phyloP scores from a whole-genome alignment of 768 basidiomycete species.

The Mycena metata region DNA sequence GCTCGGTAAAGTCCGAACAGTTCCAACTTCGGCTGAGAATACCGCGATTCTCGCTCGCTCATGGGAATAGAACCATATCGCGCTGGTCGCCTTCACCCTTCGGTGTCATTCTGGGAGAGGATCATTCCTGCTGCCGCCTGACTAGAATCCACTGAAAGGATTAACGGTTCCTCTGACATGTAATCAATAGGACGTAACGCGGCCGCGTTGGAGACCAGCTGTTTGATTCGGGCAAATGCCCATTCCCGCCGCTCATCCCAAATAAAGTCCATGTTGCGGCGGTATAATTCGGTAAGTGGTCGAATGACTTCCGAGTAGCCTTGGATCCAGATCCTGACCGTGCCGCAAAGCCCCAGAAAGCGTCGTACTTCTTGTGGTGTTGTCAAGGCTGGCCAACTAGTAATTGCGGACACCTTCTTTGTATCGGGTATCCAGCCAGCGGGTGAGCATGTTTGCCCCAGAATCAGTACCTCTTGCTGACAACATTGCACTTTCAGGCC shows the following conservation, averaged over 20 bases:
- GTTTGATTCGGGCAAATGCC: constrained; percentile 42
- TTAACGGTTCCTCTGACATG: constrained; percentile 39
- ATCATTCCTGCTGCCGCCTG: constrained; percentile 48
- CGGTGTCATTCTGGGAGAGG: constrained; percentile 47
- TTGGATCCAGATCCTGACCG: no score
- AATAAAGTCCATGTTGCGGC: no score
- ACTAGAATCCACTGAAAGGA: constrained; percentile 50
- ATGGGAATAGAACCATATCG: constrained; percentile 50
- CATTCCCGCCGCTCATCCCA: no score
- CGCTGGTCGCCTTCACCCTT: constrained; percentile 40
- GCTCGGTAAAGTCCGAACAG: no score
- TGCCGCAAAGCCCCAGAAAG: constrained; percentile 45
- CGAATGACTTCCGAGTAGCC: no score
- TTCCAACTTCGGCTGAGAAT: constrained; percentile 41
- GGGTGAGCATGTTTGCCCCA: constrained; percentile 51
- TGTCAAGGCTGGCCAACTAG: constrained; percentile 38
- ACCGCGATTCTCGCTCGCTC: constrained; percentile 46
- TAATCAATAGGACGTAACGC: constrained; percentile 51
- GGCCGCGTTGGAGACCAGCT: constrained; percentile 34
- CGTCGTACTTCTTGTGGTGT: constrained; percentile 38
- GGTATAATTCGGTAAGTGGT: no score
- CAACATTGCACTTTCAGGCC: constrained; percentile 49
- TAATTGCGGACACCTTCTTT: constrained; percentile 44
- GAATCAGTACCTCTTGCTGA: constrained; percentile 38
- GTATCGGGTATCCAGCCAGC: constrained; percentile 48